Evolutionary conservation across 2,329 filamentous ascomycete genomes (phyloP).

Genomic region (Penicillium sp.): DNA sequence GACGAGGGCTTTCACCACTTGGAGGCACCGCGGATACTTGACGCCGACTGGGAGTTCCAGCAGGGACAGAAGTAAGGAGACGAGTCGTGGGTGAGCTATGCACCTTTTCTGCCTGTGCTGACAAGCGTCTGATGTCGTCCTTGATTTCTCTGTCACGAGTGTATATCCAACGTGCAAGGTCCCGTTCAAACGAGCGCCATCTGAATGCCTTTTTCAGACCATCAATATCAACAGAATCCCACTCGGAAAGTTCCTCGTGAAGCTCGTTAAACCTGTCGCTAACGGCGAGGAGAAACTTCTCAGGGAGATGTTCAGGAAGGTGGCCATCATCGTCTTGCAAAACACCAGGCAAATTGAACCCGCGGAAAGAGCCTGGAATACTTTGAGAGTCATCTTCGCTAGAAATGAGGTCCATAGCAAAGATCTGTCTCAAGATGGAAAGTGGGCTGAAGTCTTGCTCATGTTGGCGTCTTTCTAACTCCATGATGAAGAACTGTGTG

Average conservation of each 20-base stretch:
- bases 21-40: background rate
- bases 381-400: slow-evolving; percentile 15
- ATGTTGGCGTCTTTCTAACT: slow-evolving; percentile 36
- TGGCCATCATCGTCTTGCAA: slow-evolving; percentile 40
- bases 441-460: slow-evolving; percentile 40
- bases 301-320: slow-evolving; percentile 40
- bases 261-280: slow-evolving; percentile 41
- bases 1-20: background rate
- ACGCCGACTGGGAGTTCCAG: background rate
- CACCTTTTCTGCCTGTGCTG: background rate
- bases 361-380: slow-evolving; percentile 20
- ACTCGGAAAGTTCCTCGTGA: slow-evolving; percentile 37
- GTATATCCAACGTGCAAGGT: slow-evolving; percentile 48
- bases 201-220: slow-evolving; percentile 47
- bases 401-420: slow-evolving; percentile 33
- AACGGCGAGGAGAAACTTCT: slow-evolving; percentile 35
- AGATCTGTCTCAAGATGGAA: slow-evolving; percentile 40
- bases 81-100: background rate
- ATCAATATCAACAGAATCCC: slow-evolving; percentile 42
- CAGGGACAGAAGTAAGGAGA: background rate
- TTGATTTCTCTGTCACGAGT: slow-evolving; percentile 47
- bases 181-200: slow-evolving; percentile 50
- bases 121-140: slow-evolving; percentile 31
- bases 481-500: slow-evolving; percentile 54
- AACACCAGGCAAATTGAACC: slow-evolving; percentile 26